These are phyloP conservation scores for Exutisphaerella laricina DNA, from an alignment of 2,329 filamentous ascomycete species.

Conservation along the genomic window DNA sequence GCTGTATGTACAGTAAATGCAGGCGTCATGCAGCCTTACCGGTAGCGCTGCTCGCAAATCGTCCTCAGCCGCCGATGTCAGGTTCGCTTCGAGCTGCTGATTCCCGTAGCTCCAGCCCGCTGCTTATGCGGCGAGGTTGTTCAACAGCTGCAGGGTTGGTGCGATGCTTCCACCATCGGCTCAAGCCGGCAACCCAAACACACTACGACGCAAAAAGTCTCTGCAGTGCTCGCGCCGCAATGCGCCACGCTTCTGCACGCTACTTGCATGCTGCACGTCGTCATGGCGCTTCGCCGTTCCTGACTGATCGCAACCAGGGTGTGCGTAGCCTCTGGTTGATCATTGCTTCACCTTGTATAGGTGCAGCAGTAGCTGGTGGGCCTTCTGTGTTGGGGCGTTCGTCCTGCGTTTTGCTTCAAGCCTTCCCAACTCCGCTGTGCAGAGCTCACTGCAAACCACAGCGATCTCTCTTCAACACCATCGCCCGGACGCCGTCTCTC, in stretches of 20 bases:
- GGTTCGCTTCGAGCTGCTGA: not conserved
- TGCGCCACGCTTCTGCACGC: constrained; percentile 16
- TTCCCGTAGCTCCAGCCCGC: not conserved
- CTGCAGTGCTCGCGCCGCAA: constrained; percentile 14
- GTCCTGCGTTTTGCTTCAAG: constrained; percentile 10
- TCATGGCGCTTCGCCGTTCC: constrained; percentile 16
- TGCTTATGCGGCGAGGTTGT: not conserved
- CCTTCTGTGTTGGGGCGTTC: constrained; percentile 12
- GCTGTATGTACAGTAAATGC: no score
- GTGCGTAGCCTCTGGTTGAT: constrained; percentile 10
- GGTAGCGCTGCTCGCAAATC: not conserved
- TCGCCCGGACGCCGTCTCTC: constrained; percentile 5
- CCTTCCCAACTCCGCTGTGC: constrained; percentile 12
- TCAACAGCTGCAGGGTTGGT: not conserved
- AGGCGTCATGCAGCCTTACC: not conserved
- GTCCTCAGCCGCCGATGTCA: not conserved
- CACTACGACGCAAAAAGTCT: constrained; percentile 14
- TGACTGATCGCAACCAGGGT: constrained; percentile 6
- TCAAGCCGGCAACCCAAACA: not conserved
- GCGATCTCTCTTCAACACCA: constrained; percentile 8
- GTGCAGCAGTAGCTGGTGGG: constrained; percentile 9
- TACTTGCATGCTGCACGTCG: constrained; percentile 15
- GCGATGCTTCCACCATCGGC: not conserved
- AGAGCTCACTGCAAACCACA: not conserved
- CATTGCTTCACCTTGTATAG: constrained; percentile 1